These are phyloP conservation scores for Hypoxylon lenormandii DNA, from an alignment of 495 filamentous ascomycete species.

Conservation along the genomic window DNA sequence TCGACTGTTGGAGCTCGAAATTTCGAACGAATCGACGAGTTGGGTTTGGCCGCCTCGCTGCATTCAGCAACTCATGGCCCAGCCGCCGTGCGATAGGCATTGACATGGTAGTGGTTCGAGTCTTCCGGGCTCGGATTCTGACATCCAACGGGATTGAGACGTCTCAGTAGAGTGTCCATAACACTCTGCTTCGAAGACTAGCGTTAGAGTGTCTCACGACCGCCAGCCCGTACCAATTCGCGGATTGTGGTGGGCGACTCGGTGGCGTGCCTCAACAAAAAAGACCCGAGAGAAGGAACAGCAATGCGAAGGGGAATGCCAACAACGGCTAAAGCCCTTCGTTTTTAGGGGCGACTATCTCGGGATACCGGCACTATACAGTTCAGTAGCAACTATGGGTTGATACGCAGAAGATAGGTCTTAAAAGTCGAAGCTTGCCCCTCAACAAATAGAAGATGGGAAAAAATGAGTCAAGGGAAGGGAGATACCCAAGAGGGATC, in stretches of 20 bases:
- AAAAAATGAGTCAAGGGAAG: constrained; percentile 17
- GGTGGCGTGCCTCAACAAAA: not conserved
- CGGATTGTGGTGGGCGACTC: not conserved
- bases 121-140: not conserved
- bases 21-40: constrained; percentile 7
- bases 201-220: not conserved
- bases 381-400: not conserved
- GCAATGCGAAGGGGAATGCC: too few relatives aligned
- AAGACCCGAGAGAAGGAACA: too few relatives aligned
- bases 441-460: not conserved
- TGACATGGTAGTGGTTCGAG: constrained; percentile 29
- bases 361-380: not conserved
- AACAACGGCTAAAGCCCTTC: not conserved
- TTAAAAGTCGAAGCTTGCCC: not conserved
- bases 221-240: not conserved
- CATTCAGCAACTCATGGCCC: constrained; percentile 21
- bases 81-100: constrained; percentile 27
- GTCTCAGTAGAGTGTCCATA: constrained; percentile 22
- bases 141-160: constrained; percentile 7
- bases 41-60: constrained; percentile 15
- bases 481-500: constrained; percentile 1
- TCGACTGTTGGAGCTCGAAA: constrained; percentile 8
- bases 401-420: constrained; percentile 1
- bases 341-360: not conserved
- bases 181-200: constrained; percentile 7